Evolutionary conservation across 768 basidiomycete genomes (phyloP), one percentile per base, ranked within the genome.

Genomic region (Boletus sp.): DNA sequence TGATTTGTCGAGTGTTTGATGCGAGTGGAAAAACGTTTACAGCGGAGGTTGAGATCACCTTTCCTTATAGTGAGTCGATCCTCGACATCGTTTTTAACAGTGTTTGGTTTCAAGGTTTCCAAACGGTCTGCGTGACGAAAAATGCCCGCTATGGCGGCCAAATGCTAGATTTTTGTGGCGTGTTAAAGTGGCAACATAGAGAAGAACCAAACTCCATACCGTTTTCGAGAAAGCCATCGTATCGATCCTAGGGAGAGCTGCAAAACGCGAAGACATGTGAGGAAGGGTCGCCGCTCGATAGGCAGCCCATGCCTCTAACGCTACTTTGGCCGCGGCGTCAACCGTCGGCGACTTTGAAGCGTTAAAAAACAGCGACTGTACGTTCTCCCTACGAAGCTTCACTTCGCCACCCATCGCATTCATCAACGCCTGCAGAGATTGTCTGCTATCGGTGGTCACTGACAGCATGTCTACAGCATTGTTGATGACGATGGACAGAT

Each of bases 231-330:
- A 47, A 10, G 67, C 71, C n/a, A 13, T 23, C 10, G 70, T 70
- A 32, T 59, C 25, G 32, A 72, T 58, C 47, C 55, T 61, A 3
- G 57, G 46, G 6, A 70, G 15, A 35, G 56, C 15, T 23, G 13
- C 50, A n/a, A 66, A 59, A 47, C 53, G 56, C 2, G 17, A 4
- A 15, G 39, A 44, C 58, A 70, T 70, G 21, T 55, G 1, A 6
- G 61, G 50, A 10, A 72, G 13, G 3, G 60, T 68, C 2, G 70
- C 70, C 10, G 74, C 72, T 25, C 67, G 68, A 59, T 69, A 76
- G 7, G 78, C 75, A 1, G 69, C 70, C 80, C 79, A 82, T 7
- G 81, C 78, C 51, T 72, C 73, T 17, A 75, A 51, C 0, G 77
- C 79, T 14, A 69, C 66, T n/a, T 61, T 47, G 7, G 53, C 17